These are phyloP conservation scores for Ophiocordyceps camponoti-floridani DNA, from an alignment of 2,329 filamentous ascomycete genomes.

Conservation along the genomic window DNA sequence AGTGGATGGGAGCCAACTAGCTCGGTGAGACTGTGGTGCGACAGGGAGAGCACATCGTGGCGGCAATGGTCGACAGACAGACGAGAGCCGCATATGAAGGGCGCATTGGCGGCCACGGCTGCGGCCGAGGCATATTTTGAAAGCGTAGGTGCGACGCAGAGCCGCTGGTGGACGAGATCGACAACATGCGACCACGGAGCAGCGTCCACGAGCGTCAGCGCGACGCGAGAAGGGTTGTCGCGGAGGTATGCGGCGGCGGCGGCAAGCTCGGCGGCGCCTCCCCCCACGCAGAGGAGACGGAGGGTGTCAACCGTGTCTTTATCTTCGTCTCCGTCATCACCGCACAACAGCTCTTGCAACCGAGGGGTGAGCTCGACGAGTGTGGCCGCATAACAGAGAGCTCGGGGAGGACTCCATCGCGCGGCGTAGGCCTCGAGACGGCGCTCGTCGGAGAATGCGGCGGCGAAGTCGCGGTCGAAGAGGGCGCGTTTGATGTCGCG, in stretches of 20 bases:
- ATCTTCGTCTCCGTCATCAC: not conserved
- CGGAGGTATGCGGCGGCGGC: constrained; percentile 29
- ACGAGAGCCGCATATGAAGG: constrained; percentile 21
- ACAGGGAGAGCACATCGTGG: constrained; percentile 28
- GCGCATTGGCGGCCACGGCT: constrained; percentile 22
- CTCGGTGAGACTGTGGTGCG: constrained; percentile 12
- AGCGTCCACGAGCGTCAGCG: constrained; percentile 57
- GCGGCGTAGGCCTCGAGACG: constrained; percentile 70
- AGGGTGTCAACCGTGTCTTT: constrained; percentile 6
- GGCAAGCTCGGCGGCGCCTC: constrained; percentile 44
- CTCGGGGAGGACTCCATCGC: constrained; percentile 77
- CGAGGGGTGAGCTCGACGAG: constrained; percentile 20
- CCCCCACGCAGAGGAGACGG: constrained; percentile 30
- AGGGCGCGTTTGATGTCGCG: constrained; percentile 77
- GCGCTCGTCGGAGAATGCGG: constrained; percentile 56
- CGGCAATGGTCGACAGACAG: constrained; percentile 25
- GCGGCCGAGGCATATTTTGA: constrained; percentile 34
- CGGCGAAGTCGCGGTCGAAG: constrained; percentile 67
- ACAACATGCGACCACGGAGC: constrained; percentile 59
- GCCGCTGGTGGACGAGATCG: constrained; percentile 32
- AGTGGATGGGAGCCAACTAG: constrained; percentile 18
- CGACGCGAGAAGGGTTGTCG: constrained; percentile 8
- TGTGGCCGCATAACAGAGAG: constrained; percentile 59
- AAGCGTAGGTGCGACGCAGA: constrained; percentile 32
- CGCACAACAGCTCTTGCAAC: constrained; percentile 10